Conservation (phyloP, 352 stramenopile genomes). For the Aphanomyces astaci region DNA sequence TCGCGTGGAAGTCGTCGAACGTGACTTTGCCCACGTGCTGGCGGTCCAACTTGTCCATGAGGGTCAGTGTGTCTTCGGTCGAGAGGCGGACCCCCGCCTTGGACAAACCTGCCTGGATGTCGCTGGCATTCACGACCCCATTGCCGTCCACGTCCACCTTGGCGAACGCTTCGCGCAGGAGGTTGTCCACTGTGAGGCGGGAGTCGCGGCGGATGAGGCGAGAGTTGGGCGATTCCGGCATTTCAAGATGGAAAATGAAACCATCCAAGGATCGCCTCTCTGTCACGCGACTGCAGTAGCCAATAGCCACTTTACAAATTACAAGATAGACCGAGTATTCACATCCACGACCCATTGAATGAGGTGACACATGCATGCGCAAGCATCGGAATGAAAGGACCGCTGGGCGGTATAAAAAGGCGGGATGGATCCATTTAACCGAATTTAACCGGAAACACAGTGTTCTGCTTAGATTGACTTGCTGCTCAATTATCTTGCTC, state of each 20-base stretch:
- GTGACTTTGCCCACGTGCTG: conserved; percentile 58
- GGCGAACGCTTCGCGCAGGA: conserved; percentile 66
- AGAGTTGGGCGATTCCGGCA: conserved; percentile 1
- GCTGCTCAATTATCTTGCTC: no score
- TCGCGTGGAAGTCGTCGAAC: conserved; percentile 62
- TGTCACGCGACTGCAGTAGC: background rate
- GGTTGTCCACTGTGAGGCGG: conserved; percentile 63
- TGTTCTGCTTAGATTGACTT: no score
- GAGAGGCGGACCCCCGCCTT: conserved; percentile 54
- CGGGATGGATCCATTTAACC: no score
- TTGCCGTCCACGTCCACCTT: conserved; percentile 62
- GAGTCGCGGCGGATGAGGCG: conserved; percentile 62
- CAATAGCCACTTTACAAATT: background rate
- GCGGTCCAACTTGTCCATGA: conserved; percentile 66
- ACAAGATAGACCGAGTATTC: background rate
- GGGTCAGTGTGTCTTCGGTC: conserved; percentile 39
- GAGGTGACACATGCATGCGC: background rate
- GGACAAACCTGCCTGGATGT: conserved; percentile 65
- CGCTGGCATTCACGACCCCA: conserved; percentile 55
- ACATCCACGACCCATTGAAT: background rate
- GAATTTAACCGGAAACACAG: background rate
- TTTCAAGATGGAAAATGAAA: conserved; percentile 11
- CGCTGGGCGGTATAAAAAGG: no score
- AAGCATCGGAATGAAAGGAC: background rate
- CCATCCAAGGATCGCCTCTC: background rate